Evolutionary conservation across 2,329 filamentous ascomycete species (phyloP).

Genomic region (Ceratocystis colombiana): DNA sequence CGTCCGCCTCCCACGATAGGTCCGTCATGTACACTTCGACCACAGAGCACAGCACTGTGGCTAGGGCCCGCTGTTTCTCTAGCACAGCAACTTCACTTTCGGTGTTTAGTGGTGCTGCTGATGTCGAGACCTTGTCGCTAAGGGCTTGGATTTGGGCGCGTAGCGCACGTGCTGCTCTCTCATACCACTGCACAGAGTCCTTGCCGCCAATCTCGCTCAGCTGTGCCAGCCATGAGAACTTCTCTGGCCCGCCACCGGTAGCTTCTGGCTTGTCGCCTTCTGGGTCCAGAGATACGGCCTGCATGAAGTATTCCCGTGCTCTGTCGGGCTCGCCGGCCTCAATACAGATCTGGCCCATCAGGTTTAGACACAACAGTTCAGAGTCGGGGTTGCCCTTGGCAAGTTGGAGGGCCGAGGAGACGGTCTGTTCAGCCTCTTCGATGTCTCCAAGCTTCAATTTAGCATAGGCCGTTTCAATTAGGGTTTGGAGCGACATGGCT

Average conservation of each 20-base stretch:
- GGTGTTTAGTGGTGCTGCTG: background rate
- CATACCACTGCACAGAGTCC: constrained; percentile 58
- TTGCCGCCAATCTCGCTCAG: constrained; percentile 61
- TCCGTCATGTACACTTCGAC: constrained; percentile 99
- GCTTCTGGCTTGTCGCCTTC: constrained; percentile 61
- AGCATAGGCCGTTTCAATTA: constrained; percentile 36
- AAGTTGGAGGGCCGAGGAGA: constrained; percentile 36
- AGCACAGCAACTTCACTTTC: constrained; percentile 41
- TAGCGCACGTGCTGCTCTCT: constrained; percentile 61
- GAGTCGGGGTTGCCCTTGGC: constrained; percentile 40
- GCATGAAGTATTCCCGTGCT: constrained; percentile 61
- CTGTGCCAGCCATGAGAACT: constrained; percentile 91
- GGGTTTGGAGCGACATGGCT: constrained; percentile 29
- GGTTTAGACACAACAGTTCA: constrained; percentile 56
- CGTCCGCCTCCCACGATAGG: constrained; percentile 82
- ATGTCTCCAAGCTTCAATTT: constrained; percentile 38
- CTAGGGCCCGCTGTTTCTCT: constrained; percentile 69
- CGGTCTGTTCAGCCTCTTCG: constrained; percentile 36
- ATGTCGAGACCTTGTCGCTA: constrained; percentile 31
- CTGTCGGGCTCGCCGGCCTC: constrained; percentile 71
- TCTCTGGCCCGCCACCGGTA: constrained; percentile 75
- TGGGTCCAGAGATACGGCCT: constrained; percentile 65
- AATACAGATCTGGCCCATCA: constrained; percentile 72
- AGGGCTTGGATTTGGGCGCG: constrained; percentile 59
- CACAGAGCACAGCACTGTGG: constrained; percentile 85